Base-by-base conservation (phyloP, 1,284 basidiomycete genomes). In the Vanrija humicola region DNA sequence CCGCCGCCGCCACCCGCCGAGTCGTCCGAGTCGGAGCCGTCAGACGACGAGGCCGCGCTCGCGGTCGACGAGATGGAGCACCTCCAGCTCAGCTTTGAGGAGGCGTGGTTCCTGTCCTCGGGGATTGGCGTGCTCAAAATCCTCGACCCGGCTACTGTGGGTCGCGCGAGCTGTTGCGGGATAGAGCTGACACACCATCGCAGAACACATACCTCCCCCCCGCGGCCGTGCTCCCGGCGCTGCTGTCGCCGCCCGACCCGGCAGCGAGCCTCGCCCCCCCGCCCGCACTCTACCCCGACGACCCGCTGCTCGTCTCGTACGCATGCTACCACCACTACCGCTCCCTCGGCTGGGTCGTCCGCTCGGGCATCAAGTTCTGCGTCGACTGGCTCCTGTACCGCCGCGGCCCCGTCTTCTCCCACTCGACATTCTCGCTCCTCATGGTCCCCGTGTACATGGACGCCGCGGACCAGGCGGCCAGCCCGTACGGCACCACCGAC, bases 321-420 rank as follows among this genome's bases (percentile, higher is more conserved):
- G 85, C 87, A 48, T 86, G 85, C 7, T 97, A 95, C 70, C 95
- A 98, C 72, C 92, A 98, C 76, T 98, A 90, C 72, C 85, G 95
- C 19, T 92, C 93, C 2, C 82, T 98, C 5, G 96, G 96, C n/a
- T 98, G 96, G 96, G 89, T 97, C 16, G 87, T 97, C 58, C 92
- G 94, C 74, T 85, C 85, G 23, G 96, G 96, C 3, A 86, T 96
- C 79, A 99, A 99, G 77, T 99, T 99, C 76, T 97, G 93, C 69
- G 88, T 88, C 43, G 96, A 99, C 69, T 91, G 89, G 78, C 81
- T 99, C 15, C 78, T 98, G 29, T 99, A 99, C 77, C 94, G 93
- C 61, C 84, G 88, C 9, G 96, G 96, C 0, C 94, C 95, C 0
- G 91, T 96, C 0, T 98, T 98, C 72, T 82, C 86, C 3, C 96